Base-by-base conservation (phyloP, 1,139 yeast genomes). In the Dujonia santamariae region DNA sequence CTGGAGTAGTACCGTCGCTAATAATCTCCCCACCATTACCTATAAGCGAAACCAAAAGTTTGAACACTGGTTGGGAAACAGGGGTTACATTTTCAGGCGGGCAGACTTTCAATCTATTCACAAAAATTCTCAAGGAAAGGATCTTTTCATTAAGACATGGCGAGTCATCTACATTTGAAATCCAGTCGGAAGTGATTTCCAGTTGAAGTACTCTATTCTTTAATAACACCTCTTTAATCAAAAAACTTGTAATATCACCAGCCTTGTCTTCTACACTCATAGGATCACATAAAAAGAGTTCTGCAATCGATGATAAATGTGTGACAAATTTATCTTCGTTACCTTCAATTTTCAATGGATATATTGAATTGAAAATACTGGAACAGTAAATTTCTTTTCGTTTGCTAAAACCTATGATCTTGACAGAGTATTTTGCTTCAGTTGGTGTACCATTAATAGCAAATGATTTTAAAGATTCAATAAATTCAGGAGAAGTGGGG, bases 21-120 rank as follows among this genome's bases (percentile, higher is more conserved):
- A 81, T 75, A 19, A 88, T 72, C 50, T 88, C 96, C n/a, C 96
- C 96, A 31, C 85, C 84, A 52, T 83, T 83, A 3, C 80, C 77
- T 31, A 88, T 75, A 22, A 85, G 62, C 2, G 90, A 77, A 27
- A 75, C 65, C 28, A 87, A 65, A 26, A 86, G 59, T 45, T 83
- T 85, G 40, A 86, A 57, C 0, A 85, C 78, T 7, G 90, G 87
- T 36, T 69, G 75, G 0, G 84, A 78, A 24, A 53, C 54, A 15
- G 49, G 46, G 4, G 45, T 40, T 60, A 64, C 54, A 42, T 45
- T 61, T 41, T 20, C 57, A 21, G 48, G 54, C 6, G 65, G 69
- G 11, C 71, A 54, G 0, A 81, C 68, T 37, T 72, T 67, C 23
- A 86, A 54, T 51, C 87, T 70, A 50, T 84, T 85, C 1, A 80